Evolutionary conservation across 1,284 basidiomycete species (phyloP).

Genomic region (Malassezia psittaci): DNA sequence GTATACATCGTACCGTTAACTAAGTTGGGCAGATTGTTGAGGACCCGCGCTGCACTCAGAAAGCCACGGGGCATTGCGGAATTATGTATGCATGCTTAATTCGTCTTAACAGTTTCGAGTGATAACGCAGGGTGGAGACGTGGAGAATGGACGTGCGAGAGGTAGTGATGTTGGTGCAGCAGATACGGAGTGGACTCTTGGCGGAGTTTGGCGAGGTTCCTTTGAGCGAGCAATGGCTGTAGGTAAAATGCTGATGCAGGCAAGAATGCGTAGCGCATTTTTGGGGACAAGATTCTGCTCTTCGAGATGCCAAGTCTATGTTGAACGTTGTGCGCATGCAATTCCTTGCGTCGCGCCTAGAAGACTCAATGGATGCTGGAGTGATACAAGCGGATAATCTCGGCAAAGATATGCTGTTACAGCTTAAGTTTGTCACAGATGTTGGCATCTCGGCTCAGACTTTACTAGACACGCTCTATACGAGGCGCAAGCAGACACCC

Average conservation of each 20-base stretch:
- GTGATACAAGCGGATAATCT: neutral
- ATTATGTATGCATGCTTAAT: conserved; percentile 2
- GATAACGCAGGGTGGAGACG: too few species aligned
- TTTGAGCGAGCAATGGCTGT: conserved; percentile 14
- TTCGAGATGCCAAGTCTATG: neutral
- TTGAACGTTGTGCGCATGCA: conserved; percentile 5
- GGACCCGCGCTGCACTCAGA: neutral
- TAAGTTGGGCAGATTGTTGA: neutral
- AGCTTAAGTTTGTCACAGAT: conserved; percentile 4
- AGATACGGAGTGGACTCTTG: neutral
- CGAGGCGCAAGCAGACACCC: neutral
- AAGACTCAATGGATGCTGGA: conserved; percentile 10
- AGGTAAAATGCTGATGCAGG: conserved; percentile 1
- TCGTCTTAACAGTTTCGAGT: neutral
- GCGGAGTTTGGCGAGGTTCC: neutral
- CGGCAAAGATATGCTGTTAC: neutral
- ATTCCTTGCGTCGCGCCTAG: conserved; percentile 9
- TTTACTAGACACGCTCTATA: conserved; percentile 3
- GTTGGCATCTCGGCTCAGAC: conserved; percentile 13
- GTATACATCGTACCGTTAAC: conserved; percentile 5
- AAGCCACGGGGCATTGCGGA: conserved; percentile 1
- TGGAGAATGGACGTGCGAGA: too few species aligned
- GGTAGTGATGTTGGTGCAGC: neutral
- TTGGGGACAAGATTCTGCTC: neutral
- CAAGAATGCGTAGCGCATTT: conserved; percentile 12